Evolutionary conservation across 305 asterid genomes (phyloP), one percentile per base, ranked within the genome.

Genomic region (Fraxinus xanthoxyloides): DNA sequence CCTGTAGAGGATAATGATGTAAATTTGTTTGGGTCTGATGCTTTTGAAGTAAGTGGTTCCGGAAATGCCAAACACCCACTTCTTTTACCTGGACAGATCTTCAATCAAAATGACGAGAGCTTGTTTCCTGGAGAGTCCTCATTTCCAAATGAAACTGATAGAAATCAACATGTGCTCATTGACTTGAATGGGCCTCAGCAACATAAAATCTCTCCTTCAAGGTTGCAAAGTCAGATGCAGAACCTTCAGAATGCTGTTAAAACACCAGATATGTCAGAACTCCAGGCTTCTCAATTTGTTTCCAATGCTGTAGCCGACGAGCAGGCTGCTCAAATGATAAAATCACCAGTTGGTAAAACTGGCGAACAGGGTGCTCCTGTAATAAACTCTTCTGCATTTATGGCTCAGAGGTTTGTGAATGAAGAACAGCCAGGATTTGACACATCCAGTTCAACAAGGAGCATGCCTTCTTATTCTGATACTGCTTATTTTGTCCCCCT

Each of bases 71-170:
- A 78, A 30, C 90, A 72, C 79, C 86, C 85, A 24, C 78, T 78
- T 80, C 54, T 63, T 84, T 79, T 91, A 61, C 83, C 93, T 77
- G 93, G 89, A 77, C 91, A 86, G 82, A 84, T 79, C 81, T 83
- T 82, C 35, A 83, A 81, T 85, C 90, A 82, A 82, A 85, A 82
- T 79, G 86, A 84, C 72, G 88, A 89, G 83, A 88, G 78, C 85
- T 61, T 77, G 79, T 84, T 82, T 77, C 79, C 86, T 24, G 90
- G 84, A 70, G 85, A 83, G 82, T 82, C 90, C 31, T 80, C 85
- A 80, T 82, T 83, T 83, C 79, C 88, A 76, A 79, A 76, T 77
- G 86, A 78, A 83, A 75, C 86, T 77, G 86, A 72, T 77, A 83
- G 77, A 75, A 86, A 56, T 23, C 81, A 28, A 70, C 79, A 78